Evolutionary conservation across 2,329 filamentous ascomycete species (phyloP), one percentile per base, ranked within the genome.

Genomic region (Ceratocystis destructans): DNA sequence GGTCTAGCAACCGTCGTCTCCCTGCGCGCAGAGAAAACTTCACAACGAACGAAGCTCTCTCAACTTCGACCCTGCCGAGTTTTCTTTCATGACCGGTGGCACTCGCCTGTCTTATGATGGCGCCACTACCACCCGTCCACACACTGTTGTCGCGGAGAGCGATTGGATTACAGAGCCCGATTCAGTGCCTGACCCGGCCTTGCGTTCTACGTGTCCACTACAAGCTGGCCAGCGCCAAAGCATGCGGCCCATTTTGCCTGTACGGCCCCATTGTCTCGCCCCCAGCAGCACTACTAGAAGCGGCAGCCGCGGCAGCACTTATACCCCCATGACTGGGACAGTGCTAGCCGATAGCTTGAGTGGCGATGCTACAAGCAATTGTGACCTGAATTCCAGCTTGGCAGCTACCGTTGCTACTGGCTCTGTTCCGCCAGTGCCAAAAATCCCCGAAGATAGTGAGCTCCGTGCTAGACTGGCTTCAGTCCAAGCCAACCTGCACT

Each of bases 121-220:
- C 31, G 44, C 17, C 20, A 3, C 44, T 15, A 62, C 64, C 33
- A 37, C 37, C 8, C 55, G 45, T 22, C 64, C 48, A 5, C 22
- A 61, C n/a, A 61, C 37, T 17, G 41, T 61, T 10, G 12, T 62
- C 5, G 64, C 64, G 12, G 61, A 66, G 22, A 64, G 61, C 25
- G 66, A 67, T 48, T 67, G 66, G 66, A 22, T 67, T 15, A 65
- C 66, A 33, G 63, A 65, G 37, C 48, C 63, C 12, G 63, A 64
- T 53, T 64, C 63, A 2, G 12, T 59, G 6, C 48, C 20, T 5
- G 63, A 64, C 22, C 50, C 63, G 17, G n/a, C 50, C 25, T 22
- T n/a, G n/a, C 33, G 37, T 6, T 25, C n/a, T 41, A 12, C 41
- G 20, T 46, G 28, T 17, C 33, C 45, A 4, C 33, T 63, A 25